phyloP scores from a whole-genome alignment of 345 rosid species.

The Gossypium ekmanianum region DNA sequence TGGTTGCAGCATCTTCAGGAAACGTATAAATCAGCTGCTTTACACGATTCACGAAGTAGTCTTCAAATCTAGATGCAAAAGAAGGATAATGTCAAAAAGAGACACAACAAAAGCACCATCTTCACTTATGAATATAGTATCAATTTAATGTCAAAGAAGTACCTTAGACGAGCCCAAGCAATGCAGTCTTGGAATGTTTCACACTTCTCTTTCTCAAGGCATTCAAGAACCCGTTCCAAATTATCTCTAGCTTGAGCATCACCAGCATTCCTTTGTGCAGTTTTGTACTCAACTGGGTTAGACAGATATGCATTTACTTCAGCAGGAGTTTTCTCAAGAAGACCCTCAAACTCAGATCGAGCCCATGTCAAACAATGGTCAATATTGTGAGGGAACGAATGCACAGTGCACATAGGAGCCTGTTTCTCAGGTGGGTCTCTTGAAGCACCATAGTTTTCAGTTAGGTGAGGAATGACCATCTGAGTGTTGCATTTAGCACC shows the following conservation, averaged over 20 bases:
- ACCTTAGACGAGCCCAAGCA: slow-evolving; percentile 94
- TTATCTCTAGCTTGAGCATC: slow-evolving; percentile 99
- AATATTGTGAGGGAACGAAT: slow-evolving; percentile 97
- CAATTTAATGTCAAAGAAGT: slow-evolving; percentile 11
- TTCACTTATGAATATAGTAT: background rate
- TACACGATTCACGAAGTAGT: slow-evolving; percentile 73
- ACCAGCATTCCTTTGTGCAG: slow-evolving; percentile 68
- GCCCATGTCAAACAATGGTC: slow-evolving; percentile 99
- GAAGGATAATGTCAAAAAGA: slow-evolving; percentile 21
- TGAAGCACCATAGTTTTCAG: slow-evolving; percentile 99
- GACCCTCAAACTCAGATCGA: slow-evolving; percentile 98
- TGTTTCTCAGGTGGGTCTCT: slow-evolving; percentile 99
- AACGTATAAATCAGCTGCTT: slow-evolving; percentile 83
- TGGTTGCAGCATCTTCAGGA: slow-evolving; percentile 92
- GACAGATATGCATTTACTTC: slow-evolving; percentile 91
- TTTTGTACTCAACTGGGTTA: slow-evolving; percentile 68
- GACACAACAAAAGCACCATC: background rate
- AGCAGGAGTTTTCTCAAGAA: slow-evolving; percentile 94
- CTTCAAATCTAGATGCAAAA: slow-evolving; percentile 69
- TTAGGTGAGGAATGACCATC: slow-evolving; percentile 94
- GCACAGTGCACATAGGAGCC: slow-evolving; percentile 99
- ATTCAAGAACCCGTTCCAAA: slow-evolving; percentile 78
- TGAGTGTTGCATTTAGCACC: slow-evolving; percentile 99
- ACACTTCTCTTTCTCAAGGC: slow-evolving; percentile 88
- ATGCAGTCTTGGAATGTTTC: slow-evolving; percentile 87